Evolutionary conservation across 2,329 filamentous ascomycete species (phyloP).

Genomic region (Clarireedia sp.): DNA sequence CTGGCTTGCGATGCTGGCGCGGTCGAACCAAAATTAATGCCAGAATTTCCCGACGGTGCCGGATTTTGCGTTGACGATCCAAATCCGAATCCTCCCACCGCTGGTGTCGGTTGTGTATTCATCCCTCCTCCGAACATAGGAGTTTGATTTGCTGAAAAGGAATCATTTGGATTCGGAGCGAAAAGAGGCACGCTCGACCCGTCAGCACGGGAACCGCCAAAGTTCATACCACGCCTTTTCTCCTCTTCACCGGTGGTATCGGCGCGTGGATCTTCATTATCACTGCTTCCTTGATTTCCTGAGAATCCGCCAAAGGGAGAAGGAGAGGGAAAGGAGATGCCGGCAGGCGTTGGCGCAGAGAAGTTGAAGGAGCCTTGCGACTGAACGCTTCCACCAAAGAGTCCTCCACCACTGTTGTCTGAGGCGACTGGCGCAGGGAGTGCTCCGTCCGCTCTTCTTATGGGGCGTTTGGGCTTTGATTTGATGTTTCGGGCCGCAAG

Average conservation of each 20-base stretch:
- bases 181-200: background rate
- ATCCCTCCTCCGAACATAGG: background rate
- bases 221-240: background rate
- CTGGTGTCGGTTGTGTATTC: background rate
- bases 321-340: constrained; percentile 5
- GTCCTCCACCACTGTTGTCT: constrained; percentile 14
- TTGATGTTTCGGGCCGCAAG: constrained; percentile 28
- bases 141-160: background rate
- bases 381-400: constrained; percentile 26
- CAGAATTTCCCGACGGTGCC: background rate
- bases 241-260: constrained; percentile 13
- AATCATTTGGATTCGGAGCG: background rate
- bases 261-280: constrained; percentile 11
- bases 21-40: constrained; percentile 2
- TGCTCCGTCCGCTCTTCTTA: background rate
- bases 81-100: constrained; percentile 2
- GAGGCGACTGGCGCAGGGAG: constrained; percentile 2
- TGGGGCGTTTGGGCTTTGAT: constrained; percentile 13
- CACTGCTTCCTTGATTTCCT: constrained; percentile 2
- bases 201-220: background rate
- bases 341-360: constrained; percentile 12
- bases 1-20: background rate
- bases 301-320: constrained; percentile 11
- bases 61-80: background rate
- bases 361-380: constrained; percentile 25